These are phyloP conservation scores for Mucuna pruriens DNA, from an alignment of 306 rosid genomes.

Conservation along the genomic window DNA sequence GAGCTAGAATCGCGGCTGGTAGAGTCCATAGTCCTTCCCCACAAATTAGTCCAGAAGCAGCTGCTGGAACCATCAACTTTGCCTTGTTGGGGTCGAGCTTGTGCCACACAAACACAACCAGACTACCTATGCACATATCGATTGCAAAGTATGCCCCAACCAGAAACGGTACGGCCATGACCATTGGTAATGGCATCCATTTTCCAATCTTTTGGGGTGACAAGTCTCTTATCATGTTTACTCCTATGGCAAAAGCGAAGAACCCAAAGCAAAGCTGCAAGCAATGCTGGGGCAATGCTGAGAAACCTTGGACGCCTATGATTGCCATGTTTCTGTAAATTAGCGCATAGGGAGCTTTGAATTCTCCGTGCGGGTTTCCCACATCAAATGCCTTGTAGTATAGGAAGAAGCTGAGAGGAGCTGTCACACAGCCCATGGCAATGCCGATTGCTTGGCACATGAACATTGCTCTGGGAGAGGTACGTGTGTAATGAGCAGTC, in stretches of 20 bases:
- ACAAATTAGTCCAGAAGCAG: constrained; percentile 91
- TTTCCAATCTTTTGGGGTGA: constrained; percentile 70
- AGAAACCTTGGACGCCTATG: constrained; percentile 54
- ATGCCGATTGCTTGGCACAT: constrained; percentile 77
- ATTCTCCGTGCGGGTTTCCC: constrained; percentile 78
- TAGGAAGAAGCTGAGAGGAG: constrained; percentile 86
- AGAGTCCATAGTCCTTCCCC: constrained; percentile 98
- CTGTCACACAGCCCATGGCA: constrained; percentile 67
- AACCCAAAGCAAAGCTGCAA: constrained; percentile 62
- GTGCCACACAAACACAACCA: constrained; percentile 71
- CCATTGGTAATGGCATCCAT: constrained; percentile 94
- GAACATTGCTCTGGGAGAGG: constrained; percentile 96
- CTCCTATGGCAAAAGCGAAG: constrained; percentile 48
- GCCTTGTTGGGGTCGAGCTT: constrained; percentile 63
- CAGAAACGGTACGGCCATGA: constrained; percentile 89
- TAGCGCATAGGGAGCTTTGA: constrained; percentile 91
- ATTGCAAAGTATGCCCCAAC: constrained; percentile 92
- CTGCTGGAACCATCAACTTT: constrained; percentile 74
- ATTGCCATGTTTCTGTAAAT: constrained; percentile 54
- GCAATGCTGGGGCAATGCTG: constrained; percentile 85
- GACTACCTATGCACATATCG: constrained; percentile 78
- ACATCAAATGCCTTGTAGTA: constrained; percentile 61
- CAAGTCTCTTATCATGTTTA: constrained; percentile 41
- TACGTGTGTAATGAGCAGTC: constrained; percentile 79
- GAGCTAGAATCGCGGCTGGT: constrained; percentile 91